phyloP scores from a whole-genome alignment of 495 filamentous ascomycete species.

The Talaromyces wortmannii region DNA sequence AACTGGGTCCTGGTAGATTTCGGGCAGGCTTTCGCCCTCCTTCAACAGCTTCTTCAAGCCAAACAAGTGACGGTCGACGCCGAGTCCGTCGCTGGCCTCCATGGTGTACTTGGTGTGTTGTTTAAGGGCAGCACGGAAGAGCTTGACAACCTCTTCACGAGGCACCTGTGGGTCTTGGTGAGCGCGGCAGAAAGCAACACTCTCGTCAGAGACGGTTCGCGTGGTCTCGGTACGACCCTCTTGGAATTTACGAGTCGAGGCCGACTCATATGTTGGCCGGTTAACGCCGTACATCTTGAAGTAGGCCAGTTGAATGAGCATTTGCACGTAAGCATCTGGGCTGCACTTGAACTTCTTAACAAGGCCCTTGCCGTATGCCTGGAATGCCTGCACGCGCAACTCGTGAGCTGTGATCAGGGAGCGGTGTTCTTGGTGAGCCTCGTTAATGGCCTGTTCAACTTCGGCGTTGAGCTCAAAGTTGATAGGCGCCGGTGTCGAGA shows the following conservation, averaged over 20 bases:
- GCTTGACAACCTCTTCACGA: slow-evolving; percentile 55
- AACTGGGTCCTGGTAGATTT: slow-evolving; percentile 79
- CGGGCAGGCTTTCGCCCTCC: slow-evolving; percentile 75
- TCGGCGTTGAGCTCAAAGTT: slow-evolving; percentile 70
- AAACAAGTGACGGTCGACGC: slow-evolving; percentile 94
- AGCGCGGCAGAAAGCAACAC: slow-evolving; percentile 82
- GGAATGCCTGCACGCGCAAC: slow-evolving; percentile 87
- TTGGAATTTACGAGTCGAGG: slow-evolving; percentile 89
- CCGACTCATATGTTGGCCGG: slow-evolving; percentile 96
- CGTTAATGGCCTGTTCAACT: slow-evolving; percentile 66
- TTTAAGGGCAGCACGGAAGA: slow-evolving; percentile 75
- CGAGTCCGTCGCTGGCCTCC: slow-evolving; percentile 83
- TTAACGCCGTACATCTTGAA: slow-evolving; percentile 99
- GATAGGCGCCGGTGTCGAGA: slow-evolving; percentile 73
- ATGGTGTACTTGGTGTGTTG: slow-evolving; percentile 85
- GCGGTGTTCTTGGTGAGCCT: slow-evolving; percentile 68
- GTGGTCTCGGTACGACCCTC: slow-evolving; percentile 95
- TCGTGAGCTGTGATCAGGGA: slow-evolving; percentile 80
- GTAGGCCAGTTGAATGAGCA: slow-evolving; percentile 98
- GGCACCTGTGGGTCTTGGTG: slow-evolving; percentile 61
- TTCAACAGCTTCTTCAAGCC: slow-evolving; percentile 87
- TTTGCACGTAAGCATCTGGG: slow-evolving; percentile 95
- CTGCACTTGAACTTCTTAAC: slow-evolving; percentile 99
- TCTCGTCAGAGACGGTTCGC: slow-evolving; percentile 85
- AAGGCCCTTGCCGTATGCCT: slow-evolving; percentile 95